Conservation (phyloP, 306 rosid species). For the Benincasa hispida region DNA sequence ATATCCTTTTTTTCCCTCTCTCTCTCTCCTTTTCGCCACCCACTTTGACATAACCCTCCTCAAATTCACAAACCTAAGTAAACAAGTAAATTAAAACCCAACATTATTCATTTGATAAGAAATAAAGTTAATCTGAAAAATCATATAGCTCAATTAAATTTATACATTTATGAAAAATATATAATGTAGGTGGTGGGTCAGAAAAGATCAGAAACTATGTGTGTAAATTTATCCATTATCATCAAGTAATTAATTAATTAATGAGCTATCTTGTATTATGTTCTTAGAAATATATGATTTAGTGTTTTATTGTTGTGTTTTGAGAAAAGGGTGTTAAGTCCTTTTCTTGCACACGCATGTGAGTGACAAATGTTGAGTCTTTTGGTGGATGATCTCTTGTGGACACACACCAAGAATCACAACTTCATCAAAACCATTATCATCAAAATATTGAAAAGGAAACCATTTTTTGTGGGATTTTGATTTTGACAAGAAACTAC, state of each 20-base stretch:
- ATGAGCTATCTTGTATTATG: too few relatives aligned
- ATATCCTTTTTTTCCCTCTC: background rate
- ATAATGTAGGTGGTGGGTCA: background rate
- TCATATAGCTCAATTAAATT: too few relatives aligned
- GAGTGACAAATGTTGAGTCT: constrained; percentile 1
- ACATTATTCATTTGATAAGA: background rate
- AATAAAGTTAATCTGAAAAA: background rate
- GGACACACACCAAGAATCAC: background rate
- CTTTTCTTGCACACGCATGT: background rate
- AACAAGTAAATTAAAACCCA: background rate
- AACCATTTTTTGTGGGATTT: constrained; percentile 16
- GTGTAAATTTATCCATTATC: background rate
- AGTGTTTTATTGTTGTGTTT: background rate
- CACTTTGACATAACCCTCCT: constrained; percentile 10
- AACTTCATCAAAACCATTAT: background rate
- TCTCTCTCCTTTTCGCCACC: constrained; percentile 11
- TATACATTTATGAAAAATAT: too few relatives aligned
- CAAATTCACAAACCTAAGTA: constrained; percentile 1
- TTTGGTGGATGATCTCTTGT: background rate
- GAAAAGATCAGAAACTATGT: background rate
- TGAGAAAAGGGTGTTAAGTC: background rate
- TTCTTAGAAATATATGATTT: too few relatives aligned
- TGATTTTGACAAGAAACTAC: constrained; percentile 48
- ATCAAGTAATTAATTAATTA: too few relatives aligned
- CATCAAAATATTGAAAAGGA: background rate